Base-by-base conservation (phyloP, 2,329 filamentous ascomycete genomes). In the Aspergillus neoniger region DNA sequence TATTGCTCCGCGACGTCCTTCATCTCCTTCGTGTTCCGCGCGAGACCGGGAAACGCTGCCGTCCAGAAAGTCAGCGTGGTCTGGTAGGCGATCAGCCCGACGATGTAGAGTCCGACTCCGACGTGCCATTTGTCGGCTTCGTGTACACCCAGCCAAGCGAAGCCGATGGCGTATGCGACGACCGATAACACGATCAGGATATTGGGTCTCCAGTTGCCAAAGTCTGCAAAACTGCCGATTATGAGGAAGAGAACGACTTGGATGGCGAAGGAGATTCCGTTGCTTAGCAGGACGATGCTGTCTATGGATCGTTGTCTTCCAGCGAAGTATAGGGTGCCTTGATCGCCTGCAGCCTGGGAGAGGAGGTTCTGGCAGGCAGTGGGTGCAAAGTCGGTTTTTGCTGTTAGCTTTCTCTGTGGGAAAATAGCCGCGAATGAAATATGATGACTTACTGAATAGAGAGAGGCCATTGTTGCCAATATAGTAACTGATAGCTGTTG, bases 61-160 rank as follows among this genome's bases (percentile, higher is more conserved):
- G 86, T 88, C 86, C 87, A 90, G 71, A 89, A 90, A 0, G 87
- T 89, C 52, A 89, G 76, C 0, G 85, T 87, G 2, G 88, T 83
- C 72, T 89, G 87, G 66, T 89, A 90, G 1, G 83, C 83, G 63
- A 90, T 86, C 44, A 89, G 63, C 32, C 87, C 87, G 15, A 89
- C 82, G 58, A 90, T 87, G 70, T 90, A 90, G 15, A 91, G 72
- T 0, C 82, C 87, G 0, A 85, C 80, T 0, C 79, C 88, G 8
- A 81, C 76, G 51, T 83, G 79, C 88, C 88, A 91, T 69, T 87
- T 79, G 3, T 80, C 77, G 15, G 82, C 73, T 0, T 81, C 82
- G 60, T 89, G 85, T 0, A 90, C 86, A 19, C 86, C 87, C 1
- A 90, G 73, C 86, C 87, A 90, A 53, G 81, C 87, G 63, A 90